These are phyloP conservation scores for Solanum clarkiae DNA, from an alignment of 257 asterid genomes.

Conservation along the genomic window DNA sequence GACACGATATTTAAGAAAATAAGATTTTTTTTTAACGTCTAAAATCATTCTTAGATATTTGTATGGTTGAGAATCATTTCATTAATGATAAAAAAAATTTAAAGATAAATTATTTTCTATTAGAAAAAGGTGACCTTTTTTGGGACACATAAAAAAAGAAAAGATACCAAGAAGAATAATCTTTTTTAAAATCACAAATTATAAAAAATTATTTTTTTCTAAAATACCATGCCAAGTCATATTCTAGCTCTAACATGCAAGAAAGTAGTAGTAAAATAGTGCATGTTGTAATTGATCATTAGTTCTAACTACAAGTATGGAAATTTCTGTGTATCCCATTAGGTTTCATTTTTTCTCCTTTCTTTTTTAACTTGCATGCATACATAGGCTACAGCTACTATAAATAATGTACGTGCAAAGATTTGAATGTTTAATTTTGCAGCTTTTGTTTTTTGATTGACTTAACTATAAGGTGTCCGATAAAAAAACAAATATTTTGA, in stretches of 20 bases:
- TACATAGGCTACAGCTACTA: neutral
- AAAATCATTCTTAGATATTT: too few species aligned
- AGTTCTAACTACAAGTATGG: neutral
- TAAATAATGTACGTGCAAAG: neutral
- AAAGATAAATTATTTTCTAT: too few species aligned
- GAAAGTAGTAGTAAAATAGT: neutral
- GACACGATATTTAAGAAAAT: too few species aligned
- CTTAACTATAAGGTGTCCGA: neutral
- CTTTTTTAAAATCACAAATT: too few species aligned
- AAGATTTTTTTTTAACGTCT: too few species aligned
- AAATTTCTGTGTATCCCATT: neutral
- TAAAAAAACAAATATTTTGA: neutral
- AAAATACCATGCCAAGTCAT: too few species aligned
- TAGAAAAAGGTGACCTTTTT: too few species aligned
- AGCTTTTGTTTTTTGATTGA: neutral
- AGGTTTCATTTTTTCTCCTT: neutral
- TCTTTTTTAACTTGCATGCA: neutral
- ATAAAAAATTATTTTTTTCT: too few species aligned
- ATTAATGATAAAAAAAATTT: too few species aligned
- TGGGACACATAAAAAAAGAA: too few species aligned
- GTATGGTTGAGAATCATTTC: too few species aligned
- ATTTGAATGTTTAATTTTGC: neutral
- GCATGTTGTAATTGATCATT: neutral
- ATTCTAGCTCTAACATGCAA: neutral
- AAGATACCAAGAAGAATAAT: accelerated